Evolutionary conservation across 164 flowering plant genomes (phyloP), one percentile per base, ranked within the genome.

Genomic region (Sextonia rubra): DNA sequence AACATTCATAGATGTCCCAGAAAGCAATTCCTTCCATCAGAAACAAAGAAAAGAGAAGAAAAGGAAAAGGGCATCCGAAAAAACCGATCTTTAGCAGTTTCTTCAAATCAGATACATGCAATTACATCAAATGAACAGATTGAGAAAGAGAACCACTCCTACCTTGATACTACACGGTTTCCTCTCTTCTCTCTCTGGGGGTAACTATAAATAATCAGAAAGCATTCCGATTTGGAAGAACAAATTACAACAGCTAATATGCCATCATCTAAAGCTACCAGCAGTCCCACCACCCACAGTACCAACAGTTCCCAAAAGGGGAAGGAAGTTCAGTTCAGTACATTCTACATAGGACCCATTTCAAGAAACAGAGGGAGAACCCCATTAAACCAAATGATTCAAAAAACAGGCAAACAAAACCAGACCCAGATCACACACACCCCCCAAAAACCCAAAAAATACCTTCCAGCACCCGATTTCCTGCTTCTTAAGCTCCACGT

Each of bases 51-150:
- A 47, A 47, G 12, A 52, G 20, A 52, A 52, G 12, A 11, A 15
- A 20, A 52, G 7, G 58, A 52, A 52, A 52, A 15, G 58, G 6
- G 58, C n/a, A 52, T 20, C 14, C 14, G 14, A 52, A 52, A 12
- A 52, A 52, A 75, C 23, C 73, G 74, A 69, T 74, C 47, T 37
- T 26, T 18, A 29, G 20, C 74, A 68, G 62, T 7, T 64, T 64
- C 56, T 37, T 17, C 62, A 47, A 73, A 20, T 67, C 52, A 74
- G 80, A 80, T 82, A 81, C 76, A 72, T 24, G n/a, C 71, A 69
- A 66, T 20, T 3, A 52, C 58, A 3, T 5, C 58, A 12, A 52
- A 52, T 52, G 14, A 52, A 52, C n/a, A 52, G 58, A 52, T 3
- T 52, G 58, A 52, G 58, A 17, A 15, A 52, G 18, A 52, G 12